These are phyloP conservation scores for Tranzscheliella williamsii DNA, from an alignment of 1,284 basidiomycete species.

Conservation along the genomic window DNA sequence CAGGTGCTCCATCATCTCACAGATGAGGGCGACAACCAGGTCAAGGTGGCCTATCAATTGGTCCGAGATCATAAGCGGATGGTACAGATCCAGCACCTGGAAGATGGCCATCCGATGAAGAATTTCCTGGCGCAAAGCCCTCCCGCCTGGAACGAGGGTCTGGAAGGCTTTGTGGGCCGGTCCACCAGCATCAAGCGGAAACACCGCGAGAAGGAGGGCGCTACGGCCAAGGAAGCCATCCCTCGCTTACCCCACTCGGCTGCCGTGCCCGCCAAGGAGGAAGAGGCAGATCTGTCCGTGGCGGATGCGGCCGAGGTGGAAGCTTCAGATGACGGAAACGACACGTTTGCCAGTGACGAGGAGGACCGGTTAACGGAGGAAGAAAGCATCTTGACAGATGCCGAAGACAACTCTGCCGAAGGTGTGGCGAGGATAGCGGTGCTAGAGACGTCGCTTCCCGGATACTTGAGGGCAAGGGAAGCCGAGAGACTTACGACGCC, in stretches of 20 bases:
- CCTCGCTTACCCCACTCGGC: slow-evolving; percentile 11
- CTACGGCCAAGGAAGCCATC: slow-evolving; percentile 3
- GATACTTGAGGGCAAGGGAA: slow-evolving; percentile 20
- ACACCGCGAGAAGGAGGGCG: slow-evolving; percentile 2
- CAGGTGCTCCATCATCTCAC: slow-evolving; percentile 84
- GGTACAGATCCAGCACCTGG: slow-evolving; percentile 68
- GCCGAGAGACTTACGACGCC: slow-evolving; percentile 29
- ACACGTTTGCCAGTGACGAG: slow-evolving; percentile 42
- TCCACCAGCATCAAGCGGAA: slow-evolving; percentile 43
- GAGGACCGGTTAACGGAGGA: slow-evolving; percentile 47
- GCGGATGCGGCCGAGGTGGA: slow-evolving; percentile 39
- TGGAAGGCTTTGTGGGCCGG: slow-evolving; percentile 52
- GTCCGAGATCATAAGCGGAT: slow-evolving; percentile 84
- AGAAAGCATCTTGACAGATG: slow-evolving; percentile 33
- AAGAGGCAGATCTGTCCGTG: slow-evolving; percentile 13
- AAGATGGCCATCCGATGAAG: slow-evolving; percentile 62
- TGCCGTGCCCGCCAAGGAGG: slow-evolving; percentile 14
- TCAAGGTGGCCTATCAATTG: slow-evolving; percentile 95
- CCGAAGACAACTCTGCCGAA: slow-evolving; percentile 36
- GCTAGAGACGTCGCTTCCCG: slow-evolving; percentile 47
- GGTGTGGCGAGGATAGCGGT: slow-evolving; percentile 35
- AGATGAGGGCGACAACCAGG: slow-evolving; percentile 85
- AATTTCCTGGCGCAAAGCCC: slow-evolving; percentile 65
- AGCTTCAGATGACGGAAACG: slow-evolving; percentile 45
- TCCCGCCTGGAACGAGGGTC: slow-evolving; percentile 65